Conservation (phyloP, 495 filamentous ascomycete species). For the Aspergillus saccharolyticus region DNA sequence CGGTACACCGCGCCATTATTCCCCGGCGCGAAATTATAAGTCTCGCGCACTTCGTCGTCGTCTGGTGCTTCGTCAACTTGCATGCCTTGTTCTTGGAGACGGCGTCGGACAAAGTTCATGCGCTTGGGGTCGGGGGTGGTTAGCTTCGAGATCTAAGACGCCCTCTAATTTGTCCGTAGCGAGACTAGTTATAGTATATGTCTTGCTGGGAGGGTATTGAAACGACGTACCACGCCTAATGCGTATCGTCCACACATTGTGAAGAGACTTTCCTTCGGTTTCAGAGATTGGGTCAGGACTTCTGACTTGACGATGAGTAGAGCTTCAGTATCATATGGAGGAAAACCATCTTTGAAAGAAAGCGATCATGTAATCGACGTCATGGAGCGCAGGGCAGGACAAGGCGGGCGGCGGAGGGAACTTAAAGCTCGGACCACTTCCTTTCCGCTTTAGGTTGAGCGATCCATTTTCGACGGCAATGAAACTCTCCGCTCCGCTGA, state of each 20-base stretch:
- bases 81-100: constrained; percentile 70
- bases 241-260: constrained; percentile 84
- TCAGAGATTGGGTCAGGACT: no score
- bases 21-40: constrained; percentile 90
- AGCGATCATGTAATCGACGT: constrained; percentile 18
- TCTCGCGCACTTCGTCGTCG: constrained; percentile 69
- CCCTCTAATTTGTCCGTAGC: no score
- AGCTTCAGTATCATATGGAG: no score
- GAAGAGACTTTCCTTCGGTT: neutral
- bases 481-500: neutral
- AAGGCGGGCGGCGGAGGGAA: neutral
- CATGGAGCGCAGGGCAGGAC: constrained; percentile 23
- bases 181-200: constrained; percentile 2
- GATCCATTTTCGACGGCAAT: neutral
- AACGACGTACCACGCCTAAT: constrained; percentile 62
- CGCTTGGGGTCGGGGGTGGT: constrained; percentile 20
- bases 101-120: constrained; percentile 62
- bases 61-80: constrained; percentile 70
- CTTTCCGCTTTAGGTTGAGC: neutral
- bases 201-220: constrained; percentile 1
- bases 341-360: neutral
- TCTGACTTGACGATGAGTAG: no score
- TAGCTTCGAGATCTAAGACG: neutral
- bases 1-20: constrained; percentile 83
- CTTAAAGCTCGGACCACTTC: neutral